A percentile compares a stretch with the other conserved stretches of the same genome.
Conservation (phyloP, 2,329 filamentous ascomycete species). For the Arthrobotrys conoides region DNA sequence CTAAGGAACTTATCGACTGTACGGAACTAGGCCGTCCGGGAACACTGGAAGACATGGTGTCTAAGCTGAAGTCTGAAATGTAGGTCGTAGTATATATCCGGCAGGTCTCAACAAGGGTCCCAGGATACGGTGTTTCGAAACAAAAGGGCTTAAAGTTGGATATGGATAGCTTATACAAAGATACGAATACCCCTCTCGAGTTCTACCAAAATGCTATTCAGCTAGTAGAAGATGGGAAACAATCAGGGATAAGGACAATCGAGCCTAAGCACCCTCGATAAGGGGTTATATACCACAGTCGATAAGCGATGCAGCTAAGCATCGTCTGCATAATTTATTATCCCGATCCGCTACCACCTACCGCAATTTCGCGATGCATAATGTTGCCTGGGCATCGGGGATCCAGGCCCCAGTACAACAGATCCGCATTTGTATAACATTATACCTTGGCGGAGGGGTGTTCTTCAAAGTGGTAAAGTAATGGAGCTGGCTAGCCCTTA, state of each 20-base stretch:
- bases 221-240: neutral
- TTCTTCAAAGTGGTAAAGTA: neutral
- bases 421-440: neutral
- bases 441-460: neutral
- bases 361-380: slow-evolving; percentile 10
- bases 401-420: slow-evolving; percentile 11
- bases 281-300: slow-evolving; percentile 8
- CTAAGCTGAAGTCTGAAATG: neutral
- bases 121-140: neutral
- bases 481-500: neutral
- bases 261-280: slow-evolving; percentile 5
- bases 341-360: slow-evolving; percentile 8
- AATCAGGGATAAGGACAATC: neutral
- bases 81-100: neutral
- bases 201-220: neutral
- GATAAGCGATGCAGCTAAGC: slow-evolving; percentile 20
- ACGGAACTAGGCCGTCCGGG: slow-evolving; percentile 5
- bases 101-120: neutral
- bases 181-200: neutral
- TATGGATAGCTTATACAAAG: neutral
- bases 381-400: neutral
- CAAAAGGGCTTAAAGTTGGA: neutral
- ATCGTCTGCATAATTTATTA: slow-evolving; percentile 16
- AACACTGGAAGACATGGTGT: neutral
- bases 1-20: neutral